A percentile compares a stretch with the other conserved stretches of the same genome.
These are phyloP conservation scores for Leptomonas pyrrhocoris DNA, from an alignment of 208 protist species.

Conservation along the genomic window DNA sequence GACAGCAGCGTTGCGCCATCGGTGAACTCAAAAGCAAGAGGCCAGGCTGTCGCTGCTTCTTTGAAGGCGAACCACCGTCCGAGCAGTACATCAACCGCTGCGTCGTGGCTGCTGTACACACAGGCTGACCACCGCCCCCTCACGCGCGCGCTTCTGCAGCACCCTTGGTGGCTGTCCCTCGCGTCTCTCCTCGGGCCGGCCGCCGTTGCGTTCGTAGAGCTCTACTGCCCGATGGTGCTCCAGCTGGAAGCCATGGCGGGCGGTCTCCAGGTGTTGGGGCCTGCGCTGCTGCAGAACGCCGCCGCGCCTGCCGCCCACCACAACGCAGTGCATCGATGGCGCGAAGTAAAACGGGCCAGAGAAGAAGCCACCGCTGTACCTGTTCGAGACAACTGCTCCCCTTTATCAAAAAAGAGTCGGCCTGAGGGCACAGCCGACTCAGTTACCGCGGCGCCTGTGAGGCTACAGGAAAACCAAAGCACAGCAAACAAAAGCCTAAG, in stretches of 20 bases:
- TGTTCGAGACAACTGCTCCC: not conserved
- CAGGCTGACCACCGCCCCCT: constrained; percentile 22
- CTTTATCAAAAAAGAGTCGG: not conserved
- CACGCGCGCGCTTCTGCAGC: constrained; percentile 41
- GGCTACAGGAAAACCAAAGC: not conserved
- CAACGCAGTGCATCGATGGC: not conserved
- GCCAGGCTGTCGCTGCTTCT: too few species aligned
- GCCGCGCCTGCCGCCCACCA: not conserved
- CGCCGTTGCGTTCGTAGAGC: constrained; percentile 39
- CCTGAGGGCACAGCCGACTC: not conserved
- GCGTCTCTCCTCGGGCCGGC: constrained; percentile 45
- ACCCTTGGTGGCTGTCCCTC: constrained; percentile 49
- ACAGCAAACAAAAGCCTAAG: not conserved
- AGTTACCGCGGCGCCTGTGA: not conserved
- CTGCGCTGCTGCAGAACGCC: constrained; percentile 45
- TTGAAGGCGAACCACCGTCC: too few species aligned
- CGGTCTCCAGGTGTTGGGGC: constrained; percentile 69
- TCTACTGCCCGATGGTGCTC: constrained; percentile 54
- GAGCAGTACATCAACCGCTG: not conserved
- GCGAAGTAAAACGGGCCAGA: not conserved
- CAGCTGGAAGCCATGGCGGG: constrained; percentile 63
- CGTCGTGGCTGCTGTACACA: constrained; percentile 21
- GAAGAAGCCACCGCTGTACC: not conserved
- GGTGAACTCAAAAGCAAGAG: too few species aligned
- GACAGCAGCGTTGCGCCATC: not conserved